Evolutionary conservation across 345 rosid species (phyloP), one percentile per base, ranked within the genome.

Genomic region (Anacardium occidentale): DNA sequence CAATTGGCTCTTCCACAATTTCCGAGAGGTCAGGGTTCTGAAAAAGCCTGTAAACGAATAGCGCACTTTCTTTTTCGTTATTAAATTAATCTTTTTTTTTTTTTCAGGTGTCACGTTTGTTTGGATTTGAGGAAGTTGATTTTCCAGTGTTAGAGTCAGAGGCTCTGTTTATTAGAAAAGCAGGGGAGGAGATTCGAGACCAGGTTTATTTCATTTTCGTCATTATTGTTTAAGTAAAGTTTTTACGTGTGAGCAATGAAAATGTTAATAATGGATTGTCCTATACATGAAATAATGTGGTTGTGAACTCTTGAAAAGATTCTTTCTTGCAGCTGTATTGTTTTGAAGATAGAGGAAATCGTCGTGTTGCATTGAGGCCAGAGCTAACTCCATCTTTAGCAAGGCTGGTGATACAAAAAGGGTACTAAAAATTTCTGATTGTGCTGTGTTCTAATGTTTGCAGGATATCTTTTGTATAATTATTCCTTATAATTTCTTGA

Each of bases 311-410:
- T 7, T 12, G 37, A 20, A 18, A n/a, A n/a, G 44, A 10, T 62
- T 34, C 34, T 7, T 48, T 40, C 45, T 60, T 32, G 88, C 82
- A 94, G 98, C 78, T 94, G 26, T 94, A 94, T 75, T 90, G 96
- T 84, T 94, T 94, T 75, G 98, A 94, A 79, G 99, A 94, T 82
- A 80, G 89, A 26, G 97, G 97, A 69, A 94, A 90, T 71, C 95
- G 98, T 3, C 98, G 96, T 77, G 97, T 94, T 81, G 97, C 98
- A 48, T 86, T 94, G 87, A 90, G 99, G 83, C 98, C 97, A 34
- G 98, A 94, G 88, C 98, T 89, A 71, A 94, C 97, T 12, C 98
- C 99, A 64, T 94, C 99, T 71, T 77, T 94, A 80, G 99, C 94
- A 2, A 92, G 99, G 77, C 89, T 94, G 67, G 92, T 92, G 47